Evolutionary conservation across 441 rosid genomes (phyloP), one percentile per base, ranked within the genome.

Genomic region (Pelargonium australe): DNA sequence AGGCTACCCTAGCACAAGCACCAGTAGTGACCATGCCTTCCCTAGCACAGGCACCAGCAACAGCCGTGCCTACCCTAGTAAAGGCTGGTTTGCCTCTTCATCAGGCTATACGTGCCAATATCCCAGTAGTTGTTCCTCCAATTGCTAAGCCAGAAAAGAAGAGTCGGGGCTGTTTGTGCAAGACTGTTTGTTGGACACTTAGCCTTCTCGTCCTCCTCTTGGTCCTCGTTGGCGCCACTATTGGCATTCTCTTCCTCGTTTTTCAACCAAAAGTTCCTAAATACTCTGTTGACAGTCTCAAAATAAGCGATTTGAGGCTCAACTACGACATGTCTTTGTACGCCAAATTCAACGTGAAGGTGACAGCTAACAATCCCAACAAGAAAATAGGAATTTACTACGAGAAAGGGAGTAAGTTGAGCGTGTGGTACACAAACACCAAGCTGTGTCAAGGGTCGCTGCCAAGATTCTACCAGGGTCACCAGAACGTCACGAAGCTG

Each of bases 401-500:
- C 51, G 82, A 79, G 71, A 74, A 80, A 65, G 89, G 85, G 11
- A 87, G 92, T 0, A 77, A 61, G 55, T 57, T 87, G 2, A 77
- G 77, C 10, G 86, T 87, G 3, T 85, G 88, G 89, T 83, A 84
- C 63, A 51, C 72, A 4, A 76, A 68, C 7, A 76, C 80, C 62
- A 79, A 77, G 77, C 84, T 85, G 0, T 85, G 92, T 45, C 75
- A 80, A 65, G 92, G 87, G 17, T 73, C 81, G 2, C 62, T 87
- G 58, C 89, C 89, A 0, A 81, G 12, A 71, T 87, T 87, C 80
- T 84, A 87, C 75, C 88, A 87, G 49, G 88, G 92, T 11, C 83
- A 87, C 65, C 79, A 45, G 45, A 85, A 87, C 63, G 74, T 84
- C 37, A 84, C 88, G 1, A 81, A 82, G 64, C 70, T 87, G 11